These are phyloP conservation scores for Cladosporium austrohemisphaericum DNA, from an alignment of 2,329 filamentous ascomycete genomes.

Conservation along the genomic window DNA sequence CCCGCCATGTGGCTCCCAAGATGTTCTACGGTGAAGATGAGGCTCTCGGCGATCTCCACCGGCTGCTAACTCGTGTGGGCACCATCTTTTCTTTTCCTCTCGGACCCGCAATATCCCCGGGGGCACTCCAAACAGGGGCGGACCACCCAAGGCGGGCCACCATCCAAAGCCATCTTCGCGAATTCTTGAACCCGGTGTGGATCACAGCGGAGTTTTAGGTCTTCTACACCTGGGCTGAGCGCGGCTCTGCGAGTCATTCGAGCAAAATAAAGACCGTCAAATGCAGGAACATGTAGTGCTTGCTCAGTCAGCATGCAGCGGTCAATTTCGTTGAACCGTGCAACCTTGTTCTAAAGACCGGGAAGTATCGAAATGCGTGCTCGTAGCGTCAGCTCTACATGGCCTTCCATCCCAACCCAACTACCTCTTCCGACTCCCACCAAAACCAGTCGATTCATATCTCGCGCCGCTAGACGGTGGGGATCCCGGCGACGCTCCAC, in stretches of 20 bases:
- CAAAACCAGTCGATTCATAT: slow-evolving; percentile 15
- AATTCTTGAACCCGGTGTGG: too few species aligned
- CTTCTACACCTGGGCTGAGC: too few species aligned
- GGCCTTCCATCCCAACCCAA: background rate
- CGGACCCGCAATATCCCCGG: too few species aligned
- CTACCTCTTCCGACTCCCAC: slow-evolving; percentile 13
- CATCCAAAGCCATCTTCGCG: too few species aligned
- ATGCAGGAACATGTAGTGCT: background rate
- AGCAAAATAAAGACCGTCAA: too few species aligned
- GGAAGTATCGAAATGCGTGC: too few species aligned
- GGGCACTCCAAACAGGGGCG: too few species aligned
- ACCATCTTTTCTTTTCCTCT: too few species aligned
- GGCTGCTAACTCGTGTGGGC: background rate
- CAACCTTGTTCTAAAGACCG: background rate
- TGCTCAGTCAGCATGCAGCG: background rate
- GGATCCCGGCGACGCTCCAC: background rate
- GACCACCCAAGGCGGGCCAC: too few species aligned
- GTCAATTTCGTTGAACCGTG: background rate
- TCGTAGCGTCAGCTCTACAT: too few species aligned
- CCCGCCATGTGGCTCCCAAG: background rate
- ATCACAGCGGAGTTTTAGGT: too few species aligned
- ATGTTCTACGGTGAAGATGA: background rate
- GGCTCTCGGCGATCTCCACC: slow-evolving; percentile 10
- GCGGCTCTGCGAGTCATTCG: too few species aligned
- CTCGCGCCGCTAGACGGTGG: slow-evolving; percentile 3